A percentile compares a stretch with the other conserved stretches of the same genome.
Conservation (phyloP, 192 early-diverging fungal genomes). For the Linnemannia hyalina region DNA sequence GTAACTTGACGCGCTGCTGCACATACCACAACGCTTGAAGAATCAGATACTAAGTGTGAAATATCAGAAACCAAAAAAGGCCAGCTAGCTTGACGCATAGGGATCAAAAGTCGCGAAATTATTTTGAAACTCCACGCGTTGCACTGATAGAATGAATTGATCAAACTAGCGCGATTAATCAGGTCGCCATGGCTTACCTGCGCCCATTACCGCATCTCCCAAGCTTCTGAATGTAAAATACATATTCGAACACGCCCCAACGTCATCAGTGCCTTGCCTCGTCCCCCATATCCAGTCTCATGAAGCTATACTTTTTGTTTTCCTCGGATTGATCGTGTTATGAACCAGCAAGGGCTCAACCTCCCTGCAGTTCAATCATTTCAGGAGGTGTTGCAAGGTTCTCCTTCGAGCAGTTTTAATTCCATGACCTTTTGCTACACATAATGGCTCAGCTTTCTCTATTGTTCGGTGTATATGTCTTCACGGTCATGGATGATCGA, state of each 20-base stretch:
- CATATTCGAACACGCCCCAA: not conserved
- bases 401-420: no score
- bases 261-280: not conserved
- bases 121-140: not conserved
- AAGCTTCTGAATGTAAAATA: not conserved
- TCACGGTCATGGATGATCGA: no score
- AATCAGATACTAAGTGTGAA: no score
- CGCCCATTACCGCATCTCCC: not conserved
- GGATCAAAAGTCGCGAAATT: not conserved
- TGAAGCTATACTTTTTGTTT: not conserved
- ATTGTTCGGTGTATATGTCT: no score
- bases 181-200: not conserved
- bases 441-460: not conserved
- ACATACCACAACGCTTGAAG: no score
- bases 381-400: not conserved
- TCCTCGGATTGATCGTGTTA: not conserved
- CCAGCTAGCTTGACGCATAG: not conserved
- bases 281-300: not conserved
- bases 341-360: slow-evolving; percentile 7
- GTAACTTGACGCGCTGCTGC: no score
- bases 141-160: not conserved
- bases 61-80: no score
- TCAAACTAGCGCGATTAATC: not conserved
- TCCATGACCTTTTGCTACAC: not conserved
- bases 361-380: not conserved